Percentiles rank a stretch among this genome's conserved stretches.
Evolutionary conservation across 2,329 filamentous ascomycete genomes (phyloP).

Genomic region (Neonectria magnoliae): DNA sequence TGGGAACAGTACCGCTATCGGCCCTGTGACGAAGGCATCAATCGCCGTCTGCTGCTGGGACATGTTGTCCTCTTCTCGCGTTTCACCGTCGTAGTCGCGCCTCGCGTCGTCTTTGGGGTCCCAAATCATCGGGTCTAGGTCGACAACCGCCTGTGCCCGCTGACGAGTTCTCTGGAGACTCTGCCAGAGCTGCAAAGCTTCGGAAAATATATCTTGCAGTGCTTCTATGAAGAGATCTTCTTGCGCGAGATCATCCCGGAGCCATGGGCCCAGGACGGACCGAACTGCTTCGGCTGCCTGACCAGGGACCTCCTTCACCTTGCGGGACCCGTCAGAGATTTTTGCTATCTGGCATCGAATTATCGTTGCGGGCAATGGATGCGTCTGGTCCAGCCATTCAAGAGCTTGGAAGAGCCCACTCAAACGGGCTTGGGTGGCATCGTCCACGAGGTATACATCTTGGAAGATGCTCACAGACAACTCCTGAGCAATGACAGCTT

Average conservation of each 20-base stretch:
- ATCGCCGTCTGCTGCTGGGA: not conserved
- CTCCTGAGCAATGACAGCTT: constrained; percentile 8
- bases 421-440: not conserved
- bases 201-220: not conserved
- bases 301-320: not conserved
- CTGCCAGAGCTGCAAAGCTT: not conserved
- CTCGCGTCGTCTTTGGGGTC: not conserved
- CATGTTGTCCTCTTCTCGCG: not conserved
- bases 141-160: not conserved
- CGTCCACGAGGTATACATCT: not conserved
- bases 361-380: not conserved
- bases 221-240: not conserved
- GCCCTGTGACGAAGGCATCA: not conserved
- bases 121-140: not conserved
- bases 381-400: not conserved
- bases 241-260: not conserved
- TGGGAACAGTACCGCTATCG: not conserved
- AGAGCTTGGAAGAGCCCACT: not conserved
- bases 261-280: not conserved
- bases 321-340: not conserved
- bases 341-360: constrained; percentile 7
- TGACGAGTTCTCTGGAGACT: not conserved
- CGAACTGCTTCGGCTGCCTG: not conserved
- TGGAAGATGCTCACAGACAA: not conserved
- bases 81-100: not conserved